phyloP scores from a whole-genome alignment of 2,329 filamentous ascomycete genomes.

The Ramichloridium luteum region DNA sequence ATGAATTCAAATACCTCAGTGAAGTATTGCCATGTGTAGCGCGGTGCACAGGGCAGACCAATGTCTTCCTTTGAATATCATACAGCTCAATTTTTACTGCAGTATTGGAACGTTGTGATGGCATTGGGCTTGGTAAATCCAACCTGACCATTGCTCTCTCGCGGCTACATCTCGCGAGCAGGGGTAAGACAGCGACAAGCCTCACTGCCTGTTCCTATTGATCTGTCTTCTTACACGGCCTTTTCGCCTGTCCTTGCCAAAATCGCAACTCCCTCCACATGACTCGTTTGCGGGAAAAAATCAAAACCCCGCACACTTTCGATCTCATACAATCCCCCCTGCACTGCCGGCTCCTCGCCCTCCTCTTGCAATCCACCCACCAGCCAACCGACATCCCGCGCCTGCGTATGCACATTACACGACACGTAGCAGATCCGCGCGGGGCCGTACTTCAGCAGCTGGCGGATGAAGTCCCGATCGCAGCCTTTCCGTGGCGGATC shows the following conservation, averaged over 20 bases:
- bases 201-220: no score
- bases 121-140: no score
- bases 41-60: no score
- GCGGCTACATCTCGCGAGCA: no score
- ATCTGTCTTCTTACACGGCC: no score
- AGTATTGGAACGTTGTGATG: background rate
- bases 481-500: slow-evolving; percentile 96
- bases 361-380: slow-evolving; percentile 51
- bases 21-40: no score
- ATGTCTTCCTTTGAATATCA: background rate
- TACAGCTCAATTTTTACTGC: background rate
- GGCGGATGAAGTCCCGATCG: slow-evolving; percentile 68
- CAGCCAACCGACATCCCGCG: slow-evolving; percentile 77
- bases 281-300: slow-evolving; percentile 81
- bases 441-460: slow-evolving; percentile 68
- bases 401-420: slow-evolving; percentile 97
- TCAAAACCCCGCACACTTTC: slow-evolving; percentile 89
- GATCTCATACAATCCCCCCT: slow-evolving; percentile 54
- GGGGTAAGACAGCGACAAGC: no score
- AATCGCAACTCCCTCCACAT: slow-evolving; percentile 54
- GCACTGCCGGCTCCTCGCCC: slow-evolving; percentile 18
- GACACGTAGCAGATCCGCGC: slow-evolving; percentile 82
- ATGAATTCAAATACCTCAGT: no score
- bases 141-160: no score
- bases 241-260: slow-evolving; percentile 40